Base-by-base conservation (phyloP, 1,139 yeast species). In the Kluyveromyces sp. region DNA sequence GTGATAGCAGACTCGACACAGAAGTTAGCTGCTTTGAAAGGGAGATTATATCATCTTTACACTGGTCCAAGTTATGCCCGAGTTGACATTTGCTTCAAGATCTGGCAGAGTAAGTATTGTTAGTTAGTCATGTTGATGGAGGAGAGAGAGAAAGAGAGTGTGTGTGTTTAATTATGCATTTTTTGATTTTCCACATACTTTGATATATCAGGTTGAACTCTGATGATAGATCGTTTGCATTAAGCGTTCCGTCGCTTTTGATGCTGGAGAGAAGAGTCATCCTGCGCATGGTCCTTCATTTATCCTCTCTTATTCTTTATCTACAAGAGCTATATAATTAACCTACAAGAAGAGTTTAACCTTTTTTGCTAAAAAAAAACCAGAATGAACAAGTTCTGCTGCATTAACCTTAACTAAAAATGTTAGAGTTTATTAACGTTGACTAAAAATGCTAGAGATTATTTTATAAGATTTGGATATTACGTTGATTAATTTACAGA, bases 1-100 rank as follows among this genome's bases (percentile, higher is more conserved):
- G 35, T 4, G 62, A 41, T 15, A 60, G 38, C 10, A 36, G 46
- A 28, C 47, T 47, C 3, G 57, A 39, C 3, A 48, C 39, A 4
- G 47, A 48, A 36, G 43, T 48, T 21, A 58, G 36, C n/a, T 39
- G 45, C 25, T 33, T 37, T 25, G 51, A 50, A 27, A 58, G 41
- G 2, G 43, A 48, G 3, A 45, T 34, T 5, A 53, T 41, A 26
- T 48, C 43, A 29, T 36, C 45, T 45, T 49, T 55, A 26, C 41
- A 32, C 15, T 32, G 26, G 21, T 25, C 30, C 26, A 38, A 8
- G 31, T 39, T 31, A 3, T 39, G n/a, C 29, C 29, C 7, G 5
- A 6, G 8, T 39, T 27, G 8, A 39, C 34, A 10, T 35, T 21
- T 3, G 5, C 15, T 28, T 39, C 39, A 8, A 38, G 37, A 21